Conservation (phyloP, 2,329 filamentous ascomycete species). For the Purpureocillium takamizusanense region DNA sequence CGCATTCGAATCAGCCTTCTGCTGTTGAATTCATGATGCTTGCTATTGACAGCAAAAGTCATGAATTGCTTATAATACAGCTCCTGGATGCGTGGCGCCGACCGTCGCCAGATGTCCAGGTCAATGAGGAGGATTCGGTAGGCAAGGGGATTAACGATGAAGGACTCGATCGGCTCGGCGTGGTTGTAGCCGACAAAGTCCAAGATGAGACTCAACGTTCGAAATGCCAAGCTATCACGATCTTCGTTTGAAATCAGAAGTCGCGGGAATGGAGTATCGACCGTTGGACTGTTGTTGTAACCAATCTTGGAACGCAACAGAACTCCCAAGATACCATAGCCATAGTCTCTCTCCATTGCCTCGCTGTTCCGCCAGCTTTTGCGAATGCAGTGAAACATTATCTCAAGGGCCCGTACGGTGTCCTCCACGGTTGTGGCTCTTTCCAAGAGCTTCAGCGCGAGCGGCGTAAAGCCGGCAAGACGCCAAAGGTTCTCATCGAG, state of each 20-base stretch:
- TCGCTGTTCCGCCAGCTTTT: conserved; percentile 97
- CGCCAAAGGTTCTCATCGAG: conserved; percentile 91
- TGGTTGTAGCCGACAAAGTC: conserved; percentile 84
- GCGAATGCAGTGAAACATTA: conserved; percentile 77
- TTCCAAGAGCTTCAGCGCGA: conserved; percentile 79
- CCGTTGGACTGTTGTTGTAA: conserved; percentile 24
- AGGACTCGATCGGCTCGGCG: conserved; percentile 70
- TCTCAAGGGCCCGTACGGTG: conserved; percentile 68
- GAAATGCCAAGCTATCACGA: conserved; percentile 44
- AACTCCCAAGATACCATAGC: conserved; percentile 79
- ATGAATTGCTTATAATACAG: conserved; percentile 91
- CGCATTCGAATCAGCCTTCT: conserved; percentile 83
- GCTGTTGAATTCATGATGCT: conserved; percentile 86
- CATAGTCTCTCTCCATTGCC: conserved; percentile 93
- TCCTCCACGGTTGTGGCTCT: conserved; percentile 61
- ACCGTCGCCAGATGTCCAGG: conserved; percentile 84
- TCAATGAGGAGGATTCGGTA: conserved; percentile 90
- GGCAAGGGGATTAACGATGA: conserved; percentile 91
- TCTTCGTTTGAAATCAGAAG: conserved; percentile 41
- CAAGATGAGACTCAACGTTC: conserved; percentile 69
- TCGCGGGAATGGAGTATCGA: conserved; percentile 23
- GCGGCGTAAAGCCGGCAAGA: conserved; percentile 79
- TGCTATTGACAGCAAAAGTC: conserved; percentile 81
- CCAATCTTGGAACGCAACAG: conserved; percentile 78
- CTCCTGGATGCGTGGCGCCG: conserved; percentile 66